phyloP scores from a whole-genome alignment of 116 monocot species.

The Trichopus zeylanicus region DNA sequence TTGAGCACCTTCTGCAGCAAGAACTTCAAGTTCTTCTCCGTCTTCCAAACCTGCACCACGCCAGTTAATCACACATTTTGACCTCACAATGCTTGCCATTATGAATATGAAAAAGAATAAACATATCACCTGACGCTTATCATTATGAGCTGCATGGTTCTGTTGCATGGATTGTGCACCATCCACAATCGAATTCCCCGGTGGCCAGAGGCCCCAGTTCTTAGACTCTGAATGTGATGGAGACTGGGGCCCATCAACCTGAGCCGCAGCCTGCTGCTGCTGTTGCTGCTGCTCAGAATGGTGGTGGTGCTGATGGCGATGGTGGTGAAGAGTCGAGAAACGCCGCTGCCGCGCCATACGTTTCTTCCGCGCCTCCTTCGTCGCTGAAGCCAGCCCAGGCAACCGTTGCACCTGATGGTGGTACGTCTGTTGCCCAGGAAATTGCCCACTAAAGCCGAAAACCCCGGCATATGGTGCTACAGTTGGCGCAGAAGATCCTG shows the following conservation, averaged over 20 bases:
- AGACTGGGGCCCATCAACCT: not conserved
- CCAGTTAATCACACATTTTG: too few species aligned
- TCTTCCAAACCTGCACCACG: slow-evolving; percentile 44
- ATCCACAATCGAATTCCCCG: not conserved
- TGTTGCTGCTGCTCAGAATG: slow-evolving; percentile 8
- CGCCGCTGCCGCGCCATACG: slow-evolving; percentile 86
- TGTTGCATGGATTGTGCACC: slow-evolving; percentile 9
- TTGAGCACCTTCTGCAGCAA: slow-evolving; percentile 92
- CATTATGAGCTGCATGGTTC: slow-evolving; percentile 6
- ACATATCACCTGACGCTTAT: slow-evolving; percentile 37
- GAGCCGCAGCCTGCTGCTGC: slow-evolving; percentile 2
- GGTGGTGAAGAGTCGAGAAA: slow-evolving; percentile 43
- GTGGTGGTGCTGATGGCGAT: slow-evolving; percentile 20
- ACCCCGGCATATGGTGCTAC: not conserved
- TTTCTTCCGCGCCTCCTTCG: slow-evolving; percentile 86
- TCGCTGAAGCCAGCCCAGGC: slow-evolving; percentile 36
- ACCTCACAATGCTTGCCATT: not conserved
- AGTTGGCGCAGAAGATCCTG: not conserved
- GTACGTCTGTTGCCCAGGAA: slow-evolving; percentile 5
- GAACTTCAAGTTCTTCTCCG: slow-evolving; percentile 82
- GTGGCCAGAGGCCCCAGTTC: slow-evolving; percentile 8
- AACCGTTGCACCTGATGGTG: slow-evolving; percentile 6
- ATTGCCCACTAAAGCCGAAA: not conserved
- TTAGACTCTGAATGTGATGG: not conserved
- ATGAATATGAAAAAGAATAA: not conserved